Evolutionary conservation across 2,329 filamentous ascomycete species (phyloP).

Genomic region (Colletotrichum chrysophilum): DNA sequence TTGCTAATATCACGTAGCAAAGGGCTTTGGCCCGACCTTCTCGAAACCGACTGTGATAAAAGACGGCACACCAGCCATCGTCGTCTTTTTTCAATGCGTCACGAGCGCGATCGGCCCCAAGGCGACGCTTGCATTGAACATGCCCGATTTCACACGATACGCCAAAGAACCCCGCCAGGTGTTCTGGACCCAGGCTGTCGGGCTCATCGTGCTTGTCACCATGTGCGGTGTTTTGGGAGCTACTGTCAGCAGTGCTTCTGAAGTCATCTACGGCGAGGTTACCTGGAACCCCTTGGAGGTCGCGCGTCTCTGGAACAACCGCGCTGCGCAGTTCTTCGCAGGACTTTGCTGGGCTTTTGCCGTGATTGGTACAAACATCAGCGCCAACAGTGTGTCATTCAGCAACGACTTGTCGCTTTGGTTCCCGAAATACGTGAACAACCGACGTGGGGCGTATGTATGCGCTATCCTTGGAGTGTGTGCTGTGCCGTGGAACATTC

Average conservation of each 20-base stretch:
- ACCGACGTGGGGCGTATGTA: slow-evolving; percentile 52
- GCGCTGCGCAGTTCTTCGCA: slow-evolving; percentile 35
- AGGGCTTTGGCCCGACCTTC: slow-evolving; percentile 25
- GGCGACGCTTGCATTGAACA: slow-evolving; percentile 23
- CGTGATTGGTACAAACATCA: slow-evolving; percentile 57
- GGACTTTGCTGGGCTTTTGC: slow-evolving; percentile 41
- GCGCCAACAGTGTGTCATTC: slow-evolving; percentile 55
- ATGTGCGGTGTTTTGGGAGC: slow-evolving; percentile 53
- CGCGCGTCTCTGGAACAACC: slow-evolving; percentile 28
- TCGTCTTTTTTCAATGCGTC: slow-evolving; percentile 26
- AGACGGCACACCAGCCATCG: slow-evolving; percentile 22
- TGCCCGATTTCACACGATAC: slow-evolving; percentile 26
- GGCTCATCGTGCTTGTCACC: slow-evolving; percentile 17
- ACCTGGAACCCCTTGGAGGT: slow-evolving; percentile 35
- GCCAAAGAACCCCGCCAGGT: slow-evolving; percentile 21
- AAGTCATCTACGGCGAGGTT: slow-evolving; percentile 26
- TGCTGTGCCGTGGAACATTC: slow-evolving; percentile 24
- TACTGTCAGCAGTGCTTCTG: slow-evolving; percentile 41
- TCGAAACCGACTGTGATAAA: slow-evolving; percentile 20
- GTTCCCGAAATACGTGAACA: slow-evolving; percentile 58
- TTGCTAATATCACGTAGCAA: not conserved
- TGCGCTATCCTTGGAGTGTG: slow-evolving; percentile 20
- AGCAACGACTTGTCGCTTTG: slow-evolving; percentile 59
- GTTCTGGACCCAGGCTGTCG: slow-evolving; percentile 23
- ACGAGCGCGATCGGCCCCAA: slow-evolving; percentile 26